Evolutionary conservation across 2,329 filamentous ascomycete genomes (phyloP), one percentile per base, ranked within the genome.

Genomic region (Beauveria scarabaeidicola): DNA sequence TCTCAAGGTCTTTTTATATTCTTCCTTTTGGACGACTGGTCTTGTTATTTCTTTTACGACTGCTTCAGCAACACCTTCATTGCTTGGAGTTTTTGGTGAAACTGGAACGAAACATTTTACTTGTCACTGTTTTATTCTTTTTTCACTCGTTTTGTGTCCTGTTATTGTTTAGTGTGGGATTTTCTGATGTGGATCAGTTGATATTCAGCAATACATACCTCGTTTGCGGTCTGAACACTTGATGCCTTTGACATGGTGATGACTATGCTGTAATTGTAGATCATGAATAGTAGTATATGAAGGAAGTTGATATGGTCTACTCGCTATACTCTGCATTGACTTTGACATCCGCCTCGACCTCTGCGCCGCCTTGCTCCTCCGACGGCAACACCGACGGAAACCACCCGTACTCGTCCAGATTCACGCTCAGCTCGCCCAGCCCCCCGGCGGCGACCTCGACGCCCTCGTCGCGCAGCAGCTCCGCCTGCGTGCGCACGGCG

Each of bases 391-490:
- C 63, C 0, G 72, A 65, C 4, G 82, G 82, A 63, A 84, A 85
- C 82, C 82, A 85, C 1, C 82, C 82, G 63, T 75, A 82, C 50
- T 75, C 71, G 0, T 63, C 71, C 56, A 84, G 75, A 62, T 83
- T 78, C 1, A 85, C 78, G 46, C 67, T 73, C 50, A 81, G 67
- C 67, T 83, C 81, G 1, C 81, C 81, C 64, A 84, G 64, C 1
- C 79, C 75, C 13, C 73, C 75, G 3, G 67, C 72, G 13, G 72
- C 70, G n/a, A 84, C 81, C 3, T 72, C 69, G 10, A 85, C 79
- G 2, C 80, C 81, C 64, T 85, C 82, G 0, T 73, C 76, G 25
- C 73, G 66, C 4, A 85, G 71, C 1, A 77, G 78, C 0, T 72
- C 69, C 0, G 80, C 82, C 64, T 85, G 82, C 48, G 75, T 76